Conservation (phyloP, 169 alveolate genomes). For the Plasmodium gonderi region DNA sequence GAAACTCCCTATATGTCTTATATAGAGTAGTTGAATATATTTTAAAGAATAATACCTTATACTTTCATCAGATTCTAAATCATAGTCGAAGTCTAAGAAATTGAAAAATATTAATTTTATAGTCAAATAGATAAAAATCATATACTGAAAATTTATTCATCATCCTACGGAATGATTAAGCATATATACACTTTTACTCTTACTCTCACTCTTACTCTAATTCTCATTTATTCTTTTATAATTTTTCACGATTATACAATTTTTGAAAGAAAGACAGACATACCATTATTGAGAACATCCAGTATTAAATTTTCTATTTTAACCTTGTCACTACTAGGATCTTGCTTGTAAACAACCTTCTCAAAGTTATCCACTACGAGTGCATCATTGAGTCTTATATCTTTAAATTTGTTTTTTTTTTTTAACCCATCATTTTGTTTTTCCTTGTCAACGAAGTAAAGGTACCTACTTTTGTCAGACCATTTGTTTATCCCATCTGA, state of each 20-base stretch:
- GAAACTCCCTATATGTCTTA: neutral
- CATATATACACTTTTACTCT: neutral
- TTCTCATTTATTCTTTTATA: too few relatives aligned
- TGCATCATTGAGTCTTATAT: slow-evolving; percentile 27
- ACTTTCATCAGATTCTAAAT: slow-evolving; percentile 13
- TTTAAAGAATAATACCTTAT: neutral
- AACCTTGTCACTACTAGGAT: slow-evolving; percentile 37
- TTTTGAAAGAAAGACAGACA: neutral
- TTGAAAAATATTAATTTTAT: neutral
- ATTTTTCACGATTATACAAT: neutral
- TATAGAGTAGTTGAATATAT: neutral
- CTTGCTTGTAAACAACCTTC: slow-evolving; percentile 29
- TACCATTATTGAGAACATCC: slow-evolving; percentile 53
- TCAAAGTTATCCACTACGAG: slow-evolving; percentile 34
- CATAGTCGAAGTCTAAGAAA: slow-evolving; percentile 13
- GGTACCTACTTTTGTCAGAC: slow-evolving; percentile 37
- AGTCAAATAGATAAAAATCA: neutral
- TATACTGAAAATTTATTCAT: neutral
- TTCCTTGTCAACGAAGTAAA: slow-evolving; percentile 53
- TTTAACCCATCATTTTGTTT: slow-evolving; percentile 19
- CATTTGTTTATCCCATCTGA: slow-evolving; percentile 51
- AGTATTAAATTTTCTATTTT: slow-evolving; percentile 50
- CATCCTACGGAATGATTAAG: neutral
- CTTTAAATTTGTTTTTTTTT: slow-evolving; percentile 31
- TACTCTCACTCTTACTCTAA: too few relatives aligned